A percentile compares a stretch with the other conserved stretches of the same genome.
phyloP scores from a whole-genome alignment of 2,329 filamentous ascomycete species.

The Botrytis deweyae region DNA sequence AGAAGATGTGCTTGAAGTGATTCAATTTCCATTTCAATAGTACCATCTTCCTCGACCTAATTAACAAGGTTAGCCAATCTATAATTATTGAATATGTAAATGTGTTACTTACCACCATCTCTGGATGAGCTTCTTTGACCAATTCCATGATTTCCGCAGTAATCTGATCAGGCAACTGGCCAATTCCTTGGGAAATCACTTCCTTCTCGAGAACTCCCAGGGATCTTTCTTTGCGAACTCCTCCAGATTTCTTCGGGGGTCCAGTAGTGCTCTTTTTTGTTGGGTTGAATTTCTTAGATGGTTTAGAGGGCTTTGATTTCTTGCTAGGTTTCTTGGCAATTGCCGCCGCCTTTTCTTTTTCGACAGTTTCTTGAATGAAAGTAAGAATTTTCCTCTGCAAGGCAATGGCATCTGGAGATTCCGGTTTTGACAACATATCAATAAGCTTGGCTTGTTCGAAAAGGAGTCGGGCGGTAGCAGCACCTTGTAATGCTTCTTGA shows the following conservation, averaged over 20 bases:
- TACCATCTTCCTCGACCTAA: constrained; percentile 50
- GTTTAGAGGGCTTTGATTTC: constrained; percentile 53
- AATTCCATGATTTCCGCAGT: constrained; percentile 82
- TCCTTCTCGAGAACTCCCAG: constrained; percentile 84
- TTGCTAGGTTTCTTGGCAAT: constrained; percentile 45
- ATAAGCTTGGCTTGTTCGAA: constrained; percentile 60
- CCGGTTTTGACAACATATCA: constrained; percentile 51
- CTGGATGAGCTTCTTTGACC: constrained; percentile 78
- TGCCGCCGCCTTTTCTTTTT: constrained; percentile 26
- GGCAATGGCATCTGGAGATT: constrained; percentile 46
- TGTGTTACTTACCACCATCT: constrained; percentile 56
- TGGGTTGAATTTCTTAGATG: constrained; percentile 41
- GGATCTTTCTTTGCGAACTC: constrained; percentile 43
- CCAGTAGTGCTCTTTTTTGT: constrained; percentile 28
- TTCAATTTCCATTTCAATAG: constrained; percentile 60
- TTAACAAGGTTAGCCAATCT: constrained; percentile 29
- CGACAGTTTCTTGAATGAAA: constrained; percentile 59
- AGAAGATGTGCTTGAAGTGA: constrained; percentile 54
- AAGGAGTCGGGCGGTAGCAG: constrained; percentile 48
- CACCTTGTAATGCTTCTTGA: constrained; percentile 37
- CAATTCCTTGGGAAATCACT: constrained; percentile 82
- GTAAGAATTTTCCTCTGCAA: constrained; percentile 56
- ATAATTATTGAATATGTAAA: constrained; percentile 23
- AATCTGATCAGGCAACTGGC: constrained; percentile 73
- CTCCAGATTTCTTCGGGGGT: constrained; percentile 46